phyloP scores from a whole-genome alignment of 495 filamentous ascomycete genomes.

The Cercophora scortea region DNA sequence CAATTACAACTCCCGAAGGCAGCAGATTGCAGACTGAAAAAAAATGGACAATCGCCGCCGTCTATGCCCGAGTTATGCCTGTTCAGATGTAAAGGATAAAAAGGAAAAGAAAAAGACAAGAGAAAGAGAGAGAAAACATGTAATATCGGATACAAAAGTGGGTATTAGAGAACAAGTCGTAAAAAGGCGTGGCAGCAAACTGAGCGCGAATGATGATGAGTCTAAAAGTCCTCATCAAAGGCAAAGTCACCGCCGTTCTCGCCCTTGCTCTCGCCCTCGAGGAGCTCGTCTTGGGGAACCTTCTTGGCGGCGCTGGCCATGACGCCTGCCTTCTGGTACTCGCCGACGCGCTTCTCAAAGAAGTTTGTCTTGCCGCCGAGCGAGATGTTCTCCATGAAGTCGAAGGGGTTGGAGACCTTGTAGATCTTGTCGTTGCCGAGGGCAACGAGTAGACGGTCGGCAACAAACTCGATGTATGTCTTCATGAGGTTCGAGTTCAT shows the following conservation, averaged over 20 bases:
- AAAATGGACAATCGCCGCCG: conserved; percentile 5
- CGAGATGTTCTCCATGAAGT: conserved; percentile 99
- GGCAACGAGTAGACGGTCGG: conserved; percentile 84
- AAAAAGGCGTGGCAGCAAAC: conserved; percentile 1
- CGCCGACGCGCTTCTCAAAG: conserved; percentile 99
- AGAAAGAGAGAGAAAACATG: not conserved
- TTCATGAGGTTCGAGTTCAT: conserved; percentile 98
- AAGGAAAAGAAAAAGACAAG: conserved; percentile 22
- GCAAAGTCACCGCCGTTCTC: conserved; percentile 71
- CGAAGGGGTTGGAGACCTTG: conserved; percentile 89
- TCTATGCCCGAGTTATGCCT: conserved; percentile 15
- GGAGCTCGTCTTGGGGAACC: conserved; percentile 37
- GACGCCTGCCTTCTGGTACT: conserved; percentile 99
- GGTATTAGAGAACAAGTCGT: conserved; percentile 14
- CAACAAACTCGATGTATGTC: conserved; percentile 99
- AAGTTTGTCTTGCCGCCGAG: conserved; percentile 99
- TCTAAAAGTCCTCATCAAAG: conserved; percentile 97
- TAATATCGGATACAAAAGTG: conserved; percentile 3
- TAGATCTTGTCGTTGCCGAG: conserved; percentile 93
- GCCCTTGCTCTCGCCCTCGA: conserved; percentile 42
- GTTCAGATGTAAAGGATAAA: conserved; percentile 7
- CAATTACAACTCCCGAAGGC: no score
- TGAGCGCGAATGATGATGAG: conserved; percentile 2
- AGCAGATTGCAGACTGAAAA: not conserved
- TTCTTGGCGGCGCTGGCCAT: conserved; percentile 90